phyloP scores from a whole-genome alignment of 768 basidiomycete species.

The Hygrocybe coccinea region DNA sequence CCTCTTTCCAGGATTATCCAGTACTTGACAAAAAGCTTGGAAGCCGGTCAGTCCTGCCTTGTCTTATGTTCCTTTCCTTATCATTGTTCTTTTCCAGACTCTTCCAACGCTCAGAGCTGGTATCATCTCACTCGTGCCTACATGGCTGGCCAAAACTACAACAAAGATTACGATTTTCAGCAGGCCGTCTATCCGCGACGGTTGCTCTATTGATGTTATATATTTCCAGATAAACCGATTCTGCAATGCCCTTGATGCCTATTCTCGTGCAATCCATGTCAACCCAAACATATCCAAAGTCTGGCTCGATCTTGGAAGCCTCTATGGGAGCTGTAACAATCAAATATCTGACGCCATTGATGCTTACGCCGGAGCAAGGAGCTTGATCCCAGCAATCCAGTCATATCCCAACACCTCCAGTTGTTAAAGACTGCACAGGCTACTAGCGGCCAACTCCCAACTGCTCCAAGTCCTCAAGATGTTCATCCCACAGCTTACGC shows the following conservation, averaged over 20 bases:
- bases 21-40: conserved; percentile 90
- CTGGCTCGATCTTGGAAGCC: conserved; percentile 94
- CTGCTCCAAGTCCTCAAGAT: conserved; percentile 89
- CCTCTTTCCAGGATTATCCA: conserved; percentile 93
- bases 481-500: conserved; percentile 95
- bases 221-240: conserved; percentile 99
- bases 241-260: conserved; percentile 96
- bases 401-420: conserved; percentile 76
- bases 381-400: conserved; percentile 79
- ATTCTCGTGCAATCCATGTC: conserved; percentile 97
- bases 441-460: conserved; percentile 69
- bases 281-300: conserved; percentile 95
- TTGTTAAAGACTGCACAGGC: conserved; percentile 76
- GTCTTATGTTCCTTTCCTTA: conserved; percentile 2
- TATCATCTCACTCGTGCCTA: conserved; percentile 97
- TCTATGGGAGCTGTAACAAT: conserved; percentile 98
- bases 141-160: conserved; percentile 98
- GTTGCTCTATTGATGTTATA: conserved; percentile 96
- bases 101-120: conserved; percentile 96
- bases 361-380: conserved; percentile 95
- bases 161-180: conserved; percentile 99
- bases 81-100: conserved; percentile 48
- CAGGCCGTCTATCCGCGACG: conserved; percentile 99
- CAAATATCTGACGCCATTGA: conserved; percentile 99
- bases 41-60: conserved; percentile 64